Evolutionary conservation across 176 grass and related monocot genomes (phyloP).

Genomic region (Aegilops bicornis): DNA sequence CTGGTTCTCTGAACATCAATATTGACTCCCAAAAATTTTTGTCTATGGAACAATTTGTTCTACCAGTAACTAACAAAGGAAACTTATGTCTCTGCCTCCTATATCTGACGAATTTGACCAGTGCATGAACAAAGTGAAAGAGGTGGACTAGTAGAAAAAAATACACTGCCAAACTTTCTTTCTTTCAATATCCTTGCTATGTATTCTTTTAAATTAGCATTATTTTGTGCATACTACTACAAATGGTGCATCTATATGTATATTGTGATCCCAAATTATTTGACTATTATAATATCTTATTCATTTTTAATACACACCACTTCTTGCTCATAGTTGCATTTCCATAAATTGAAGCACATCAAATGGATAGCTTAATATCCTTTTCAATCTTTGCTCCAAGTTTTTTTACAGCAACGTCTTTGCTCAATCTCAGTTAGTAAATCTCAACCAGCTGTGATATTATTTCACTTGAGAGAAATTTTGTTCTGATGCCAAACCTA

Average conservation of each 20-base stretch:
- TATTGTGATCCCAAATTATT: not conserved
- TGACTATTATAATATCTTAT: not conserved
- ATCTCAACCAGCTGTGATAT: not conserved
- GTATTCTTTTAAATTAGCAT: not conserved
- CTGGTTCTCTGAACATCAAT: not conserved
- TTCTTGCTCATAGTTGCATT: not conserved
- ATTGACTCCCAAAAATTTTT: not conserved
- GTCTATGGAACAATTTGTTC: not conserved
- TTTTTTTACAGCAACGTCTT: not conserved
- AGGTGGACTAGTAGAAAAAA: not conserved
- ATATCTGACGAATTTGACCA: not conserved
- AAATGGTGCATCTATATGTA: not conserved
- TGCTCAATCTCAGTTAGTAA: not conserved
- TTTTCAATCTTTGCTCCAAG: not conserved
- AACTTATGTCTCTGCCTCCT: not conserved
- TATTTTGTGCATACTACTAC: not conserved
- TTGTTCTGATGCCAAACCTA: constrained; percentile 8
- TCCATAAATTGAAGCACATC: not conserved
- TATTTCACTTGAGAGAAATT: not conserved
- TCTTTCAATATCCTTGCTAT: not conserved
- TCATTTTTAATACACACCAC: not conserved
- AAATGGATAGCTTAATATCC: not conserved
- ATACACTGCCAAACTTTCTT: not conserved
- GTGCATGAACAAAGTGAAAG: not conserved
- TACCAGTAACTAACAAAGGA: not conserved